Evolutionary conservation across 768 basidiomycete species (phyloP), one percentile per base, ranked within the genome.

Genomic region (Sporobolomyces phaffii): DNA sequence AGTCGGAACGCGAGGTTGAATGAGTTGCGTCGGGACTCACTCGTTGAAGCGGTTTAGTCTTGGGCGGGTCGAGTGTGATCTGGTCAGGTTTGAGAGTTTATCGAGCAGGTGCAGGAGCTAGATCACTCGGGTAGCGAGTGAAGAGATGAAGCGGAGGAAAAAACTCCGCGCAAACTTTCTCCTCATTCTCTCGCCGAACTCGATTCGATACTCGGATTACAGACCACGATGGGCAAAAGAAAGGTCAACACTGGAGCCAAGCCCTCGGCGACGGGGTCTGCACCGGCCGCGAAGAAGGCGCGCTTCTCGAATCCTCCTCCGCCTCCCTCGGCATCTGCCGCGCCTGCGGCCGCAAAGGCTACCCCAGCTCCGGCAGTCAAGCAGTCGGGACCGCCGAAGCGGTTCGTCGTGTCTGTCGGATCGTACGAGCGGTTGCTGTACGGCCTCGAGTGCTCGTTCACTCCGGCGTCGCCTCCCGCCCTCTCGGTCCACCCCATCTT

Each of bases 361-460:
- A 26, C 41, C 1, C 17, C 38, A 3, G 13, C 9, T 34, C 18
- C 9, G 8, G 22, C 24, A 44, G 34, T 38, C n/a, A 8, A 11
- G 36, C 34, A 29, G 13, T 38, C 52, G 0, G 72, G 73, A 47
- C 74, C 76, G 5, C 73, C 76, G 5, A 72, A 73, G 51, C 84
- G 85, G 3, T 97, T 96, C 82, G 87, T 90, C 78, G 78, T 98
- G 69, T 81, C 97, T 29, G 89, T 87, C 1, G 96, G 96, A 0
- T 90, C 93, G 22, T 99, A 98, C 78, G 96, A 99, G 81, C 96
- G 93, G 75, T 81, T 98, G 20, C 82, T 99, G 22, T 98, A 74
- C 62, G 73, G 73, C 28, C 56, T 73, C 60, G 62, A 69, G 36
- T 72, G 72, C 58, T 36, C 47, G 80, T 24, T 71, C 76, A 49